Percentiles rank a stretch among this genome's conserved stretches.
phyloP scores from a whole-genome alignment of 2,329 filamentous ascomycete species.

The Fusarium anguioides region DNA sequence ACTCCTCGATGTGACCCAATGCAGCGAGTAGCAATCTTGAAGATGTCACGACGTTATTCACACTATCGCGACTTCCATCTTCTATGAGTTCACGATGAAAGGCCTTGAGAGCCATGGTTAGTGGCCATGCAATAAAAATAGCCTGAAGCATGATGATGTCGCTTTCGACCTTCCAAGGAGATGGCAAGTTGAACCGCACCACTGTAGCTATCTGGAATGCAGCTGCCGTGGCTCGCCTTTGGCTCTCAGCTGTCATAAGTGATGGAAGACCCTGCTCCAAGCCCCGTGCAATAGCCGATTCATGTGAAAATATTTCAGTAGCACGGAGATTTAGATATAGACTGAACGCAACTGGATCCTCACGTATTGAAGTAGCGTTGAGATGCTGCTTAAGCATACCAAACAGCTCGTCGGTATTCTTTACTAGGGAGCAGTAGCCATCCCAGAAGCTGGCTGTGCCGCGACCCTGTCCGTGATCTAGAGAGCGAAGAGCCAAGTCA shows the following conservation, averaged over 20 bases:
- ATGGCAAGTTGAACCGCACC: background rate
- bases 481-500: background rate
- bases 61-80: rapidly evolving
- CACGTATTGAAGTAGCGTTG: background rate
- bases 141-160: background rate
- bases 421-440: background rate
- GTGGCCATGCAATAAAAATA: background rate
- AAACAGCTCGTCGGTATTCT: background rate
- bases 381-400: background rate
- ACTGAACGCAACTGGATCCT: background rate
- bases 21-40: background rate
- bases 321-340: background rate
- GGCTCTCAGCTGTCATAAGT: background rate
- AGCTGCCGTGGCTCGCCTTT: background rate
- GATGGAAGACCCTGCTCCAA: background rate
- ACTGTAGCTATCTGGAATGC: background rate
- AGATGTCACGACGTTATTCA: rapidly evolving
- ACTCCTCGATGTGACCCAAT: background rate
- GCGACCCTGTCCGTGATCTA: background rate
- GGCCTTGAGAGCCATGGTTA: rapidly evolving
- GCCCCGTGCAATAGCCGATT: background rate
- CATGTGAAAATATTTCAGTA: background rate
- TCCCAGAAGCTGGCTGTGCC: background rate
- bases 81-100: rapidly evolving
- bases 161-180: rapidly evolving